A percentile compares a stretch with the other conserved stretches of the same genome.
Conservation (phyloP, 1,139 yeast species). For the Pichia terricola region DNA sequence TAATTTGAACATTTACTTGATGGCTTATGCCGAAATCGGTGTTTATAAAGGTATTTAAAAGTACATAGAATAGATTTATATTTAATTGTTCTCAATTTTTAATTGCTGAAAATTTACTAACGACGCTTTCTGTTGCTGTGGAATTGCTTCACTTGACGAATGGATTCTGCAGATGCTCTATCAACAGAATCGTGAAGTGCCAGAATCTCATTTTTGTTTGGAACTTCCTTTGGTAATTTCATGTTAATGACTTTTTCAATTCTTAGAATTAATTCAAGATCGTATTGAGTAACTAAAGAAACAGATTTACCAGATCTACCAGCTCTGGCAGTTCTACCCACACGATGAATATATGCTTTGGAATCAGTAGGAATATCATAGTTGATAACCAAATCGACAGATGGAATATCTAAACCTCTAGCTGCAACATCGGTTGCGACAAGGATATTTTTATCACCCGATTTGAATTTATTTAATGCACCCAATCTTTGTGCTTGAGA, state of each 20-base stretch:
- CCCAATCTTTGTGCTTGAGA: conserved; percentile 89
- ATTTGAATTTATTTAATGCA: conserved; percentile 82
- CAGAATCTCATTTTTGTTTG: conserved; percentile 68
- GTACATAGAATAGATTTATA: no score
- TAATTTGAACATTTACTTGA: no score
- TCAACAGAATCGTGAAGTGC: conserved; percentile 82
- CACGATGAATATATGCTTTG: conserved; percentile 95
- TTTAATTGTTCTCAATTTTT: no score
- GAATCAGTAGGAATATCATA: conserved; percentile 97
- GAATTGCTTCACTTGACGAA: conserved; percentile 67
- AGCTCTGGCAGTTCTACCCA: conserved; percentile 97
- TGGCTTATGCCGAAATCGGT: no score
- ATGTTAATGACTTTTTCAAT: conserved; percentile 81
- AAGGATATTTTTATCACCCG: conserved; percentile 71
- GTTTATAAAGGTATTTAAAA: no score
- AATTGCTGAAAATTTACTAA: background rate
- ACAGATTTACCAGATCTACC: conserved; percentile 92
- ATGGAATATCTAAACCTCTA: conserved; percentile 92
- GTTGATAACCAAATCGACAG: conserved; percentile 85
- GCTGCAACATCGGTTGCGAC: conserved; percentile 99
- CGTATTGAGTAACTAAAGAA: conserved; percentile 90
- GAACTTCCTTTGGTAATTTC: conserved; percentile 75
- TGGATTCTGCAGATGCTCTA: conserved; percentile 86
- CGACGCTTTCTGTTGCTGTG: conserved; percentile 37
- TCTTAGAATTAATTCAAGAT: conserved; percentile 75